Conservation (phyloP, 2,329 filamentous ascomycete genomes). For the Aspergillus spinulosporus region DNA sequence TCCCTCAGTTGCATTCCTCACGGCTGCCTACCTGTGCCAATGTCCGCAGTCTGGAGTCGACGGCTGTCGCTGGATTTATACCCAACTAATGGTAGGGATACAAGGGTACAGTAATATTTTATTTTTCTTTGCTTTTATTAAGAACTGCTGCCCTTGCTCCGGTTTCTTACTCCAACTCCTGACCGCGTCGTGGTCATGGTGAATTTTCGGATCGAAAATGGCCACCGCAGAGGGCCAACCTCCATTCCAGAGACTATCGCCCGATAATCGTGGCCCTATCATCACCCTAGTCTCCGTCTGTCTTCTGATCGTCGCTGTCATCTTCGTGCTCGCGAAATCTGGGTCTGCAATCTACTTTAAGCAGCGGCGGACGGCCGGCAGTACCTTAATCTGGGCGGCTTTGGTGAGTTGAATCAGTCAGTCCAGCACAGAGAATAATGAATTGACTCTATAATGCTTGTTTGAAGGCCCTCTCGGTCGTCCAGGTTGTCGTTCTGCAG, state of each 20-base stretch:
- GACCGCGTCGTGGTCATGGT: constrained; percentile 1
- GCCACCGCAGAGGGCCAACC: background rate
- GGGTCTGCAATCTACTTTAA: constrained; percentile 21
- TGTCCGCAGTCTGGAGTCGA: background rate
- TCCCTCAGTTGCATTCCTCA: background rate
- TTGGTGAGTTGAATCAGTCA: constrained; percentile 9
- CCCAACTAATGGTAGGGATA: background rate
- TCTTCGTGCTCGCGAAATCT: constrained; percentile 18
- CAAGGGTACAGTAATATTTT: background rate
- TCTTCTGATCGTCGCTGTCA: constrained; percentile 16
- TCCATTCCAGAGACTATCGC: constrained; percentile 14
- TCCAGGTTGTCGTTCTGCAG: constrained; percentile 14
- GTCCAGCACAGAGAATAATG: background rate
- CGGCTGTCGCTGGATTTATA: background rate
- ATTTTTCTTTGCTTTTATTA: background rate
- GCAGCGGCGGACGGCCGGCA: constrained; percentile 16
- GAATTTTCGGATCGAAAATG: constrained; percentile 11
- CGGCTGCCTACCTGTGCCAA: background rate
- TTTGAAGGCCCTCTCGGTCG: constrained; percentile 10
- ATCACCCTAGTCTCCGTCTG: constrained; percentile 18
- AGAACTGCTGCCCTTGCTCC: no score
- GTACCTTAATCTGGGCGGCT: constrained; percentile 19
- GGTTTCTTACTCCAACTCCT: background rate
- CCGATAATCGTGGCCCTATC: constrained; percentile 14
- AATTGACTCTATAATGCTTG: background rate